Conservation (phyloP, 331 rosid species). For the Rhamnella rubrinervis region DNA sequence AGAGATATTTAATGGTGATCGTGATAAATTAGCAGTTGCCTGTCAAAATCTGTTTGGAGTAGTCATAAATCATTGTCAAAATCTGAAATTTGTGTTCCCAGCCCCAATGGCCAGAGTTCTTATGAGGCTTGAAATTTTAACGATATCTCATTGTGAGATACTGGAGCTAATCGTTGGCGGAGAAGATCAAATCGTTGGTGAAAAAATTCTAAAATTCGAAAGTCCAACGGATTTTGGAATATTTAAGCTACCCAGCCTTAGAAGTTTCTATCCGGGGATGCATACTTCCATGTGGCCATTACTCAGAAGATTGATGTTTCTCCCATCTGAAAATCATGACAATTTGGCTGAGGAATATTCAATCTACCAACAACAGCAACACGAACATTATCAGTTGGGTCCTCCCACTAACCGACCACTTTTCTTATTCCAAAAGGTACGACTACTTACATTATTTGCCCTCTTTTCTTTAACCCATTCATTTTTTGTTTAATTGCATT, state of each 20-base stretch:
- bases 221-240: background rate
- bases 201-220: background rate
- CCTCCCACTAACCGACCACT: too few relatives aligned
- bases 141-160: rapidly evolving
- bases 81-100: background rate
- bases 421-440: too few relatives aligned
- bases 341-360: too few relatives aligned
- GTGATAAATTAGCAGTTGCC: background rate
- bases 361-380: too few relatives aligned
- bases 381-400: too few relatives aligned
- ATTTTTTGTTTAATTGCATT: too few relatives aligned
- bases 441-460: too few relatives aligned
- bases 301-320: too few relatives aligned
- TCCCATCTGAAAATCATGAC: too few relatives aligned
- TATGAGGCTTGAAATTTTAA: background rate
- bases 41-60: background rate
- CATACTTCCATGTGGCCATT: background rate
- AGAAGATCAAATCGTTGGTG: background rate
- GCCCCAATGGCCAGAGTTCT: background rate
- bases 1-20: background rate
- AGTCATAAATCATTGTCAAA: background rate
- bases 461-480: too few relatives aligned
- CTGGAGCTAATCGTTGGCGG: background rate
- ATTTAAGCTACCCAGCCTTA: background rate
- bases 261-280: background rate